phyloP scores from a whole-genome alignment of 768 basidiomycete genomes.

The Auriscalpium vulgare region DNA sequence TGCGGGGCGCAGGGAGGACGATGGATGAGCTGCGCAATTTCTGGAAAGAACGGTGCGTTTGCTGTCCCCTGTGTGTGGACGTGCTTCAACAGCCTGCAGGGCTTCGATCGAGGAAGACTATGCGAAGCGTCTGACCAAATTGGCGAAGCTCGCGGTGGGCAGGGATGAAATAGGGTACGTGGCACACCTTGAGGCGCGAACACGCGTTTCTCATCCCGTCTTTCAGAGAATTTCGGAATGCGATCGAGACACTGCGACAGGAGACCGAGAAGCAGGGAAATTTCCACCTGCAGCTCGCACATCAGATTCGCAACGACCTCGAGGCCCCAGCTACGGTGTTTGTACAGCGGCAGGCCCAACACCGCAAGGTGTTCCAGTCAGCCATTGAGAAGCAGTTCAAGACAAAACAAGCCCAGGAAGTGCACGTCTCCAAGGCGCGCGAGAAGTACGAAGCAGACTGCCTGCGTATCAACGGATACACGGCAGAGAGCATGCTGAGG shows the following conservation, averaged over 20 bases:
- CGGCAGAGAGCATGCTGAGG: slow-evolving; percentile 82
- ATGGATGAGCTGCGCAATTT: slow-evolving; percentile 82
- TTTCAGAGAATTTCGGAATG: slow-evolving; percentile 68
- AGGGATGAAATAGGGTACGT: slow-evolving; percentile 87
- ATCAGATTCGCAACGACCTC: slow-evolving; percentile 67
- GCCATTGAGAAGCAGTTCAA: slow-evolving; percentile 88
- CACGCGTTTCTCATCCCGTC: neutral
- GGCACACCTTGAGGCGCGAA: neutral
- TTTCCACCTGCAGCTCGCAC: slow-evolving; percentile 66
- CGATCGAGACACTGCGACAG: slow-evolving; percentile 67
- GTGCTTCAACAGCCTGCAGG: slow-evolving; percentile 33
- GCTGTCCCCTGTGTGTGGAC: neutral
- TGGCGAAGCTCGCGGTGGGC: slow-evolving; percentile 71
- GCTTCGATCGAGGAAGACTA: slow-evolving; percentile 93
- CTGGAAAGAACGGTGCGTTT: slow-evolving; percentile 87
- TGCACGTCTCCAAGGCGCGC: slow-evolving; percentile 79
- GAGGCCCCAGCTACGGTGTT: slow-evolving; percentile 60
- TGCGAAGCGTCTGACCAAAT: slow-evolving; percentile 71
- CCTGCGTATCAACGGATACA: slow-evolving; percentile 87
- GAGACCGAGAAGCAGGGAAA: slow-evolving; percentile 82
- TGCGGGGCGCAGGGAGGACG: slow-evolving; percentile 79
- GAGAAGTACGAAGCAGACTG: slow-evolving; percentile 94
- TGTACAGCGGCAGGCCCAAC: slow-evolving; percentile 54
- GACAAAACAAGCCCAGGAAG: slow-evolving; percentile 79
- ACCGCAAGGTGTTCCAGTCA: slow-evolving; percentile 66